Percentiles rank a stretch among this genome's conserved stretches.
phyloP scores from a whole-genome alignment of 2,329 filamentous ascomycete species.

The Fusarium dlaminii region DNA sequence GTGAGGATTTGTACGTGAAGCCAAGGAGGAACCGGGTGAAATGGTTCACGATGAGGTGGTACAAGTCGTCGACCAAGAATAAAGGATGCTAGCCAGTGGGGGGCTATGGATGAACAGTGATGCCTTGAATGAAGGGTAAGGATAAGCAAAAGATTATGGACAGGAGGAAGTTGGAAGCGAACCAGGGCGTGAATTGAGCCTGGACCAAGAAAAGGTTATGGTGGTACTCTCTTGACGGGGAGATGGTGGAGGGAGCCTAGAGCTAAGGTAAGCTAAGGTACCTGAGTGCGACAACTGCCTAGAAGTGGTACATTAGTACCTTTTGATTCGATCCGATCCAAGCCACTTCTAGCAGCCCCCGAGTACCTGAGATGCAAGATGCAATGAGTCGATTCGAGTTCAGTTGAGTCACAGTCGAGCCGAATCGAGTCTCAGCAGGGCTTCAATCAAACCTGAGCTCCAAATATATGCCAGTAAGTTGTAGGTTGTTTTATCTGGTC shows the following conservation, averaged over 20 bases:
- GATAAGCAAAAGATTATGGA: constrained; percentile 17
- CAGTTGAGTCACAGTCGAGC: constrained; percentile 18
- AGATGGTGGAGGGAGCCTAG: constrained; percentile 33
- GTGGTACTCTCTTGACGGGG: constrained; percentile 40
- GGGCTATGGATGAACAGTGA: constrained; percentile 23
- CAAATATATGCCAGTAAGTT: background rate
- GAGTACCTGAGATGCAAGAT: background rate
- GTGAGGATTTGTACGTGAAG: constrained; percentile 22
- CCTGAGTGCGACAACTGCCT: constrained; percentile 33
- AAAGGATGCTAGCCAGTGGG: constrained; percentile 17
- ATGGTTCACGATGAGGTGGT: constrained; percentile 22
- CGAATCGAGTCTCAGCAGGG: background rate
- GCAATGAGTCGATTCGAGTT: background rate
- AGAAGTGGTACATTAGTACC: constrained; percentile 18
- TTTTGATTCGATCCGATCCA: constrained; percentile 19
- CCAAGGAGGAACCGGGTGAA: constrained; percentile 23
- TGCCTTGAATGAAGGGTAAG: constrained; percentile 31
- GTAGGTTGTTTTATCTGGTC: background rate
- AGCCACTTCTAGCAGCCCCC: constrained; percentile 33
- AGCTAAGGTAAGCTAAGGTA: constrained; percentile 27
- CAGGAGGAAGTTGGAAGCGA: constrained; percentile 24
- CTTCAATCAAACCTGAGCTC: too few species aligned
- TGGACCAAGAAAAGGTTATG: constrained; percentile 33
- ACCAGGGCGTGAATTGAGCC: constrained; percentile 40
- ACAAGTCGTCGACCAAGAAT: constrained; percentile 1